phyloP scores from a whole-genome alignment of 352 stramenopile species.

The Globisporangium iwayamae region DNA sequence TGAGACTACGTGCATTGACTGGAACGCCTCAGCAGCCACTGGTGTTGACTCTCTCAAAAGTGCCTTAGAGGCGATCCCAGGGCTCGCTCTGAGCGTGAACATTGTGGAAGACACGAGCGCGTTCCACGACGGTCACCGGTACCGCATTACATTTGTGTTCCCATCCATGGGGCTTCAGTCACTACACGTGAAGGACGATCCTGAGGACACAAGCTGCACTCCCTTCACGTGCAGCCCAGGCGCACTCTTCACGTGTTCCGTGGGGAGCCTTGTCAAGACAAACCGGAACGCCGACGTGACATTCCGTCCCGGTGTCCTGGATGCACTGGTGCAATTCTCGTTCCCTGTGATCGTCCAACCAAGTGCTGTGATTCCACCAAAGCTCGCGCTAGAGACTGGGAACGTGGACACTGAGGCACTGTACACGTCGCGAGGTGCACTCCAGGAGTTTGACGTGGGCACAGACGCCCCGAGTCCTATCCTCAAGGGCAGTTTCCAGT shows the following conservation, averaged over 20 bases:
- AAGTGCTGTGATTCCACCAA: constrained; percentile 20
- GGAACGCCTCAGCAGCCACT: constrained; percentile 36
- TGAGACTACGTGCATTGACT: constrained; percentile 46
- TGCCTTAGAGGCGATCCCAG: constrained; percentile 38
- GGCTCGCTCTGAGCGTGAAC: constrained; percentile 32
- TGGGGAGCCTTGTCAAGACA: constrained; percentile 27
- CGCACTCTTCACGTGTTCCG: constrained; percentile 29
- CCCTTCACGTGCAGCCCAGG: constrained; percentile 29
- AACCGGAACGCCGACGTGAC: constrained; percentile 44
- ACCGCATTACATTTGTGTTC: constrained; percentile 48
- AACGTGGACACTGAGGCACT: constrained; percentile 22
- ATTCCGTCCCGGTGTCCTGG: constrained; percentile 40
- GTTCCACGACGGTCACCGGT: constrained; percentile 53
- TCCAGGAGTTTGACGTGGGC: constrained; percentile 65
- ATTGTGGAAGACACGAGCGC: constrained; percentile 31
- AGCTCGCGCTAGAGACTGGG: constrained; percentile 42
- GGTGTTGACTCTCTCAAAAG: constrained; percentile 30
- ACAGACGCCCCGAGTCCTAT: constrained; percentile 40
- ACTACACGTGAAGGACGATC: constrained; percentile 26
- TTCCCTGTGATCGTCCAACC: constrained; percentile 35
- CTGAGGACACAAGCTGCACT: constrained; percentile 17
- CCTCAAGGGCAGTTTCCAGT: constrained; percentile 38
- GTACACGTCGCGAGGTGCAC: constrained; percentile 39
- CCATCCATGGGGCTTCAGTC: constrained; percentile 44
- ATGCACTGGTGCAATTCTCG: constrained; percentile 47